These are phyloP conservation scores for Neofusicoccum parvum DNA, from an alignment of 2,329 filamentous ascomycete genomes.

Conservation along the genomic window DNA sequence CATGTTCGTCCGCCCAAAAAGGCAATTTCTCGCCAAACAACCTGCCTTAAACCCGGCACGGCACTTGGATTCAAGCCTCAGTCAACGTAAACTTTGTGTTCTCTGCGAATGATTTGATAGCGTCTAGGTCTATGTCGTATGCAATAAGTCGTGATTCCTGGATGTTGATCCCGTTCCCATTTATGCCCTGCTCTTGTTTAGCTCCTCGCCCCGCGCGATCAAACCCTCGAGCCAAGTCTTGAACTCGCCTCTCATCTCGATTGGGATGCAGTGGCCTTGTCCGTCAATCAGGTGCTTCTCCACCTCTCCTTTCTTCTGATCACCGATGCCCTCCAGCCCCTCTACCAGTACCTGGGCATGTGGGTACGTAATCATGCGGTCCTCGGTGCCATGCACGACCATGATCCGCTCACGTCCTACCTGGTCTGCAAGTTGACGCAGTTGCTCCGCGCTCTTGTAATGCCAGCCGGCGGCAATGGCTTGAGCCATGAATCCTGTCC, in stretches of 20 bases:
- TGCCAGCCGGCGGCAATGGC: conserved; percentile 80
- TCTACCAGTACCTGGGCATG: conserved; percentile 71
- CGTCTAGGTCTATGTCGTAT: neutral
- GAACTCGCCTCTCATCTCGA: conserved; percentile 72
- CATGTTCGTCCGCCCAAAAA: neutral
- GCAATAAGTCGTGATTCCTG: neutral
- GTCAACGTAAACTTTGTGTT: neutral
- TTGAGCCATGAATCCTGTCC: conserved; percentile 73
- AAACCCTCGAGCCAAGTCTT: conserved; percentile 64
- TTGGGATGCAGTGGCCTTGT: conserved; percentile 73
- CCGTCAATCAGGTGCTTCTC: conserved; percentile 66
- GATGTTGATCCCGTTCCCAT: neutral
- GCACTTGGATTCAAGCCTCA: neutral
- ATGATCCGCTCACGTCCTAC: conserved; percentile 75
- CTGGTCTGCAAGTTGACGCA: conserved; percentile 65
- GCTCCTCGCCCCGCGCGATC: conserved; percentile 53
- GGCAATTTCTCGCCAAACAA: conserved; percentile 3
- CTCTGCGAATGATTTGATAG: neutral
- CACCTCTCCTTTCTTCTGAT: conserved; percentile 47
- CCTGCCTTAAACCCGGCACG: neutral
- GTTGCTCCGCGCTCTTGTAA: conserved; percentile 68
- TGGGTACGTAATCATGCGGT: conserved; percentile 75
- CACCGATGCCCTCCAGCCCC: conserved; percentile 48
- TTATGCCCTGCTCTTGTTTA: conserved; percentile 35
- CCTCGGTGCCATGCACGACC: conserved; percentile 73